Conservation (phyloP, 192 early-diverging fungal species). For the Globomyces pollinis-pini region DNA sequence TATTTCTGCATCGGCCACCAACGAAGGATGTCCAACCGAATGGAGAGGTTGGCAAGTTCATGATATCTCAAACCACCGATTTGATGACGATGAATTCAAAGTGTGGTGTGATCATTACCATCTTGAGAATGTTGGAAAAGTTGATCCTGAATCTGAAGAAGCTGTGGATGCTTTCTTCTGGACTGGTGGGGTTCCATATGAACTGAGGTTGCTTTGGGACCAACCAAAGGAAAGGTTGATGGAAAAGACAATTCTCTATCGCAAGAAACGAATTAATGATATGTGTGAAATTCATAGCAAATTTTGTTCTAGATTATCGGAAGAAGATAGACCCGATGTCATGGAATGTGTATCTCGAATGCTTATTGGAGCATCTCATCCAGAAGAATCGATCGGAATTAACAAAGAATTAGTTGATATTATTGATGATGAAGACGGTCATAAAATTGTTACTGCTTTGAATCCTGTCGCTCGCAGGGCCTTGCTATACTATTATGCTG, state of each 20-base stretch:
- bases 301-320: constrained; percentile 5
- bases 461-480: constrained; percentile 14
- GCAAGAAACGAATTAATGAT: constrained; percentile 6
- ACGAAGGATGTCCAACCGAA: constrained; percentile 10
- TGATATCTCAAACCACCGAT: constrained; percentile 6
- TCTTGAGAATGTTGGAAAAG: background rate
- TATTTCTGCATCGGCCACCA: constrained; percentile 12
- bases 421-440: background rate
- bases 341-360: constrained; percentile 1
- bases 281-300: constrained; percentile 1
- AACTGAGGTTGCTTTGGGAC: constrained; percentile 7
- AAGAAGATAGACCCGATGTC: background rate
- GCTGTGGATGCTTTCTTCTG: constrained; percentile 11
- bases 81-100: constrained; percentile 11
- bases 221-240: constrained; percentile 2
- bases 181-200: constrained; percentile 13
- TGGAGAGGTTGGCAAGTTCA: constrained; percentile 3
- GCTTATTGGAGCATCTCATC: constrained; percentile 5
- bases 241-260: constrained; percentile 11
- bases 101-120: constrained; percentile 9
- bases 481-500: constrained; percentile 1
- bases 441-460: constrained; percentile 8
- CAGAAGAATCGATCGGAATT: constrained; percentile 2
- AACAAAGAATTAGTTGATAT: constrained; percentile 7
- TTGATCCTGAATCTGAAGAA: constrained; percentile 15